A percentile compares a stretch with the other conserved stretches of the same genome.
Evolutionary conservation across 257 asterid genomes (phyloP).

Genomic region (Avicennia marina): DNA sequence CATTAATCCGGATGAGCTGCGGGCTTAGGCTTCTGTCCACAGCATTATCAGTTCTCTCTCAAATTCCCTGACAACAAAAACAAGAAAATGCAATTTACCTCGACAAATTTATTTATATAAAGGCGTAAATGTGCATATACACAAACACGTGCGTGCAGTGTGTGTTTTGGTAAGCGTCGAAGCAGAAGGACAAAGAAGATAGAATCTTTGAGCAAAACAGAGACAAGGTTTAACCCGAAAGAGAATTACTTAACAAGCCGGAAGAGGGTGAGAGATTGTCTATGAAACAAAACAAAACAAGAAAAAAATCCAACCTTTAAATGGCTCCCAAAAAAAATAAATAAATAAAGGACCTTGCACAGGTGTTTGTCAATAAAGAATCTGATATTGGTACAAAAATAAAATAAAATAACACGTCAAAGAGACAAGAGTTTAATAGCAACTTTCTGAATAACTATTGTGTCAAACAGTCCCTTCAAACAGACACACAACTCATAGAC

Average conservation of each 20-base stretch:
- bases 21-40: slow-evolving; percentile 9
- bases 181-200: slow-evolving; percentile 11
- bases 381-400: neutral
- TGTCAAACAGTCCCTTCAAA: slow-evolving; percentile 11
- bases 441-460: neutral
- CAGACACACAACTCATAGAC: slow-evolving; percentile 22
- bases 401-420: neutral
- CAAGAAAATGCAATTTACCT: neutral
- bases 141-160: slow-evolving; percentile 15
- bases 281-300: too few species aligned
- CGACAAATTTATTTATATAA: neutral
- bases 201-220: slow-evolving; percentile 6
- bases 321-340: neutral
- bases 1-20: slow-evolving; percentile 16
- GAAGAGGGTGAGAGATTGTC: neutral
- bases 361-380: neutral
- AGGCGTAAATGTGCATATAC: neutral
- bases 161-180: slow-evolving; percentile 6
- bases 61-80: slow-evolving; percentile 16
- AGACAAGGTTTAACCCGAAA: neutral
- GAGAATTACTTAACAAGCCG: neutral
- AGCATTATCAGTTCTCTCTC: slow-evolving; percentile 13
- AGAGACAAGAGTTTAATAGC: neutral
- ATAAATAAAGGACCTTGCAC: neutral
- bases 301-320: slow-evolving; percentile 1